Percentiles rank a stretch among this genome's conserved stretches.
Conservation (phyloP, 257 asterid genomes). For the Gardenia jasminoides region DNA sequence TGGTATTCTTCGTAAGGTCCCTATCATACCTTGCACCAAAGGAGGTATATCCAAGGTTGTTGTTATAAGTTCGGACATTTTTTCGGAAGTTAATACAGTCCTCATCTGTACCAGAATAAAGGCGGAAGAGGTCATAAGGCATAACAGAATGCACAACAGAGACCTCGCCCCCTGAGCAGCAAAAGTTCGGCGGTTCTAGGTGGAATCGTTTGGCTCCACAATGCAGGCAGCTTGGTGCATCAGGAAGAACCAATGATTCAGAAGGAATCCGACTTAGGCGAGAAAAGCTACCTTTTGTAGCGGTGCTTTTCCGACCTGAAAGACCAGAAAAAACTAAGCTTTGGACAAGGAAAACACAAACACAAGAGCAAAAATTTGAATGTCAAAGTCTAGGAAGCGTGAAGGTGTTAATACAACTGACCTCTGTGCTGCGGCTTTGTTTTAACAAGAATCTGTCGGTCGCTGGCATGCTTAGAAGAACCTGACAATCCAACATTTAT, state of each 20-base stretch:
- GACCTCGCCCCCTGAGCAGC: neutral
- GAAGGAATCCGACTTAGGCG: neutral
- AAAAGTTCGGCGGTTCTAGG: neutral
- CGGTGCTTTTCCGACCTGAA: no score
- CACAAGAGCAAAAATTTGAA: no score
- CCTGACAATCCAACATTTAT: no score
- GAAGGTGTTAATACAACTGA: no score
- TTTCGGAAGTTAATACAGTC: no score
- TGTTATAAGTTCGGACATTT: neutral
- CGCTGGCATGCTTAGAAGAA: no score
- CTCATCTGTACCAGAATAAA: neutral
- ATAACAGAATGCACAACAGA: neutral
- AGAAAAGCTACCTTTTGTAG: no score
- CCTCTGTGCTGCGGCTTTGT: no score
- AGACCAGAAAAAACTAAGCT: no score
- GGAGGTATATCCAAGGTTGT: neutral
- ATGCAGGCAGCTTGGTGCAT: neutral
- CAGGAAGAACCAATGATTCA: neutral
- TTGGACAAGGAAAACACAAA: no score
- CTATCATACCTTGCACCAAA: neutral
- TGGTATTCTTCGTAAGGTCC: neutral
- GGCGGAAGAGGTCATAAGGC: neutral
- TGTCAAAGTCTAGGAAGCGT: no score
- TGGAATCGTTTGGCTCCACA: neutral
- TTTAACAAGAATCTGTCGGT: no score